Evolutionary conservation across 164 flowering plant species (phyloP).

Genomic region (Amborella trichopoda): DNA sequence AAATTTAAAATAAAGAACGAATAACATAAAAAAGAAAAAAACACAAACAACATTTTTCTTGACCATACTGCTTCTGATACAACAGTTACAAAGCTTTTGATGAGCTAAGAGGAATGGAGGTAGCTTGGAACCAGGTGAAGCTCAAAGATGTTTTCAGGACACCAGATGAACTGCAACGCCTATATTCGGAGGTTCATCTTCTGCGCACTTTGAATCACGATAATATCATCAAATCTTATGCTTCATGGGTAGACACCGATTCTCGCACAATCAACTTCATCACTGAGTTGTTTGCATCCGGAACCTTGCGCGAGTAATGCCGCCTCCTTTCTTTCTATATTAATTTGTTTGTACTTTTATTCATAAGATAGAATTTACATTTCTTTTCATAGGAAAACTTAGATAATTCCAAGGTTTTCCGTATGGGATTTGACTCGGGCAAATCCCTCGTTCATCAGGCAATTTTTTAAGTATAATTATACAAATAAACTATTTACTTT

Average conservation of each 20-base stretch:
- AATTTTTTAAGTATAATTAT: too few species aligned
- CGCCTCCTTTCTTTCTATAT: not conserved
- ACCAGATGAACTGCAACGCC: constrained; percentile 58
- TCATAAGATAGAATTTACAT: too few species aligned
- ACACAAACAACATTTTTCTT: too few species aligned
- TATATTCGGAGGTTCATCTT: constrained; percentile 84
- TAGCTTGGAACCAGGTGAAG: constrained; percentile 81
- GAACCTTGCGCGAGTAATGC: constrained; percentile 76
- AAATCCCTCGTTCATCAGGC: too few species aligned
- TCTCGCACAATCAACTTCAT: constrained; percentile 79
- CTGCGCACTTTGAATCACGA: constrained; percentile 70
- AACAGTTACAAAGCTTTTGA: constrained; percentile 55
- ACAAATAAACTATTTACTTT: too few species aligned
- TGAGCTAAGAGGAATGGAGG: constrained; percentile 72
- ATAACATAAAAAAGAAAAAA: too few species aligned
- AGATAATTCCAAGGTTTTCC: too few species aligned
- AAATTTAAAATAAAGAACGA: too few species aligned
- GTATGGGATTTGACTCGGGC: too few species aligned
- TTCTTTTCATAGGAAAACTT: too few species aligned
- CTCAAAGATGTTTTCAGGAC: constrained; percentile 47
- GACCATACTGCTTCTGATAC: too few species aligned
- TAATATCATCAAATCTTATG: constrained; percentile 45
- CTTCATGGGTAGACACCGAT: constrained; percentile 62
- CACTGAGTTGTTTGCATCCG: constrained; percentile 93
- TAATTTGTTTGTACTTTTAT: too few species aligned